These are phyloP conservation scores for Tremella yokohamensis DNA, from an alignment of 768 basidiomycete genomes.

Conservation along the genomic window DNA sequence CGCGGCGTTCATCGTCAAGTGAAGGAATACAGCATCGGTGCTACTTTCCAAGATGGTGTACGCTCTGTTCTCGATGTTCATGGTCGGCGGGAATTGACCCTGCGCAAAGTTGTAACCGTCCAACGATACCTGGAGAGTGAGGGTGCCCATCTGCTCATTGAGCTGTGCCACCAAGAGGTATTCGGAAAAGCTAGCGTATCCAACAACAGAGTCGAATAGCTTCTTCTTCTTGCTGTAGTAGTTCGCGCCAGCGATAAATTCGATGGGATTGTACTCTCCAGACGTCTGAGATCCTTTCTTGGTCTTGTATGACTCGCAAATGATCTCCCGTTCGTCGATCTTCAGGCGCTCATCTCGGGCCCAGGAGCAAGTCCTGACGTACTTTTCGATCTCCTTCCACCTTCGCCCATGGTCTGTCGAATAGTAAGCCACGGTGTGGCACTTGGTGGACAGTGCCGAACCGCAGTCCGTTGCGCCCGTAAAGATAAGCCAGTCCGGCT, in stretches of 20 bases:
- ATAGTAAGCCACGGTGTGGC: conserved; percentile 72
- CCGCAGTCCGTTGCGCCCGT: conserved; percentile 70
- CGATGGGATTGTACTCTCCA: conserved; percentile 65
- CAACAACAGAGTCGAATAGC: conserved; percentile 82
- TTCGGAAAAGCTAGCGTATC: conserved; percentile 88
- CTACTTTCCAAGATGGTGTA: conserved; percentile 79
- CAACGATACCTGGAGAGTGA: conserved; percentile 86
- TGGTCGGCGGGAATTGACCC: conserved; percentile 83
- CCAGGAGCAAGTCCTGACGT: conserved; percentile 90
- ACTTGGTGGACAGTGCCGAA: conserved; percentile 55
- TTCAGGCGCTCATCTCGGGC: conserved; percentile 72
- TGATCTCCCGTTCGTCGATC: conserved; percentile 79
- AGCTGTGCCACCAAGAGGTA: conserved; percentile 90
- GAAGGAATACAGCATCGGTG: conserved; percentile 89
- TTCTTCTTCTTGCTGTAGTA: conserved; percentile 70
- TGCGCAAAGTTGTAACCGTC: conserved; percentile 80
- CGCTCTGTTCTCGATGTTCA: conserved; percentile 78
- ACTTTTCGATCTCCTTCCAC: conserved; percentile 76
- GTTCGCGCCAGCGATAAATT: conserved; percentile 71
- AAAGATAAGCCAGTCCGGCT: conserved; percentile 83
- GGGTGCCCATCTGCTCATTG: conserved; percentile 53
- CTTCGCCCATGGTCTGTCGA: conserved; percentile 69
- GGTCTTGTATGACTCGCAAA: conserved; percentile 81
- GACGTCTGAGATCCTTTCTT: conserved; percentile 74
- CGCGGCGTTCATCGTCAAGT: conserved; percentile 83